Base-by-base conservation (phyloP, 2,329 filamentous ascomycete species). In the Byssothecium circinans region DNA sequence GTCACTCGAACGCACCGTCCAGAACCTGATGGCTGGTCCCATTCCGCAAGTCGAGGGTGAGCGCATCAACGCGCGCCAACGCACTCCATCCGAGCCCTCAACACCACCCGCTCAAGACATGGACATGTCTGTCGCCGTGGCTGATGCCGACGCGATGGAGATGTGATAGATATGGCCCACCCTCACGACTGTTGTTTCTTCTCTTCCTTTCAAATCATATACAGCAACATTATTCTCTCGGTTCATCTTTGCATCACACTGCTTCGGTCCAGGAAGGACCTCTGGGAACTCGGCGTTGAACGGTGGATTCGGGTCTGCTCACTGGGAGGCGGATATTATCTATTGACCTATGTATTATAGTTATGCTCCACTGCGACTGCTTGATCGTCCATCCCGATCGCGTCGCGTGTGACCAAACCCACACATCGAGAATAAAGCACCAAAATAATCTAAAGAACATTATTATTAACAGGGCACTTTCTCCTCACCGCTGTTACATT, bases 41-140 rank as follows among this genome's bases (percentile, higher is more conserved):
- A 56, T 68, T 10, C 68, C 68, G 41, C 61, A 58, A 41, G 65
- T 69, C 23, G 67, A 70, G 52, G 67, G 68, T 33, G 67, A 70
- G 34, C 67, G 67, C 51, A 68, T 71, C 57, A 68, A 63, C 42
- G 66, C 67, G 22, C 67, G 67, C 45, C 61, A 65, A 34, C 61
- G 67, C 20, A 69, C 68, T 22, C 68, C 68, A 22, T 61, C 62
- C n/a, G 57, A 61, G 33, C 51, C 65, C 27, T 45, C 57, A 15
- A 60, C 61, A 10, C 54, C 61, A 38, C 56, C 64, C 19, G 48
- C 54, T 20, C 61, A 61, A 27, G 52, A 53, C 30, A 46, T 49
- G 15, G 49, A 54, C 33, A 58, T 61, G 42, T 25, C 58, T 15
- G 51, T 58, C 40, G 45, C 56, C 11, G 42, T 56, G 18, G 54